Conservation (phyloP, 257 asterid species). For the Ophiorrhiza pumila region DNA sequence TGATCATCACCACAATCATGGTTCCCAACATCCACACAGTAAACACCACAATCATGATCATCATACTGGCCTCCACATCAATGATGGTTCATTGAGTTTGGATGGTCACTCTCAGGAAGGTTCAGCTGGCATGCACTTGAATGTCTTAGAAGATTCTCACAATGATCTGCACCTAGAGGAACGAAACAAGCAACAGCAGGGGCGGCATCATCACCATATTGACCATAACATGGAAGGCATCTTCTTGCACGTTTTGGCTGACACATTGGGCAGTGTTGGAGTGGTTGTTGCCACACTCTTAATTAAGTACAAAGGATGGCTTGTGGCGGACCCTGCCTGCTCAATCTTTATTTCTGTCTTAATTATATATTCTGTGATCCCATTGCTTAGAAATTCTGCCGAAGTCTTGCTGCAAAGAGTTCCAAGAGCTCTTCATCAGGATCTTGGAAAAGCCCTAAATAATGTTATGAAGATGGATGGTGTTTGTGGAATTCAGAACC, state of each 20-base stretch:
- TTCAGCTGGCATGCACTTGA: conserved; percentile 8
- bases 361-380: conserved; percentile 77
- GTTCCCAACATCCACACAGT: conserved; percentile 16
- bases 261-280: conserved; percentile 95
- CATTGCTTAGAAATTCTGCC: conserved; percentile 86
- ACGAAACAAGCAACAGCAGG: conserved; percentile 28
- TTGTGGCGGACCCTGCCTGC: conserved; percentile 92
- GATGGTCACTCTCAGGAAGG: conserved; percentile 5
- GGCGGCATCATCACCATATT: conserved; percentile 66
- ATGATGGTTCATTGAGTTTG: conserved; percentile 5
- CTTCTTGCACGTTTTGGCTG: conserved; percentile 93
- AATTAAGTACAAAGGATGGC: conserved; percentile 94
- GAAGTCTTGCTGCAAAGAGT: conserved; percentile 88
- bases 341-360: conserved; percentile 85
- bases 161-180: conserved; percentile 23
- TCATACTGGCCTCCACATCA: conserved; percentile 12
- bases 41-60: conserved; percentile 21
- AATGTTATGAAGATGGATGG: conserved; percentile 60
- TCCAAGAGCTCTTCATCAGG: conserved; percentile 71
- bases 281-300: conserved; percentile 86
- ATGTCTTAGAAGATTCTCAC: conserved; percentile 20
- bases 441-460: conserved; percentile 52
- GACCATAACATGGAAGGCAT: conserved; percentile 99
- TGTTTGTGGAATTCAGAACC: conserved; percentile 59
- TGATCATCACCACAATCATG: conserved; percentile 24